Conservation (phyloP, 2,329 filamentous ascomycete species). For the Aspergillus brunneoviolaceus region DNA sequence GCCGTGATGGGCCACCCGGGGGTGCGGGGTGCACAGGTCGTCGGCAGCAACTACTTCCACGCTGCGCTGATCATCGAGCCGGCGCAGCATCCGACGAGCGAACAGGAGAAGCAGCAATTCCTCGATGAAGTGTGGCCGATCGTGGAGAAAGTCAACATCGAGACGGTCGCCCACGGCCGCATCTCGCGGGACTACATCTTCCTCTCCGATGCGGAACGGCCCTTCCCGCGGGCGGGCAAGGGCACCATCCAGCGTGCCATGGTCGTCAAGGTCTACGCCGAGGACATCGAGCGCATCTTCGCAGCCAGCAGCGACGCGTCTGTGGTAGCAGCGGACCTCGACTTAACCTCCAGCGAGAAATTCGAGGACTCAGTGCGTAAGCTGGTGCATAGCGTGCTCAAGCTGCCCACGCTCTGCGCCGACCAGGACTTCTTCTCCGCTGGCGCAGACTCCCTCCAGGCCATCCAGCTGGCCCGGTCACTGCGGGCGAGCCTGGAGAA, state of each 20-base stretch:
- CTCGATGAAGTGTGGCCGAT: slow-evolving; percentile 11
- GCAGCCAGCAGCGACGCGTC: not conserved
- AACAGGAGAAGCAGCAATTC: slow-evolving; percentile 4
- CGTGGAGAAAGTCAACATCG: slow-evolving; percentile 7
- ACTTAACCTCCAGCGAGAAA: not conserved
- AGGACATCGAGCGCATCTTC: slow-evolving; percentile 10
- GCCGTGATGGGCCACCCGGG: slow-evolving; percentile 17
- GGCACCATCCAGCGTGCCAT: slow-evolving; percentile 8
- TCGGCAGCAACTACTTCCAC: slow-evolving; percentile 20
- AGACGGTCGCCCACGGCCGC: slow-evolving; percentile 6
- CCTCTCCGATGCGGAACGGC: not conserved
- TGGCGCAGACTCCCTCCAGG: slow-evolving; percentile 11
- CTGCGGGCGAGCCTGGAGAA: not conserved
- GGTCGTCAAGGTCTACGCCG: slow-evolving; percentile 3
- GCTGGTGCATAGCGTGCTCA: not conserved
- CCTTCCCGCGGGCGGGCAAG: slow-evolving; percentile 9
- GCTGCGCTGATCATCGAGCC: slow-evolving; percentile 19
- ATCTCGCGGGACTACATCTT: slow-evolving; percentile 7
- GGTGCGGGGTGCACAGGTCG: slow-evolving; percentile 16
- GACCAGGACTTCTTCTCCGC: slow-evolving; percentile 7
- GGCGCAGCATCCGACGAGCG: not conserved
- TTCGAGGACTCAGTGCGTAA: not conserved
- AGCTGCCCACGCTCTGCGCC: not conserved
- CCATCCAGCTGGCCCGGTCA: slow-evolving; percentile 1
- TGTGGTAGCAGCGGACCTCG: not conserved